Evolutionary conservation across 495 filamentous ascomycete genomes (phyloP), one percentile per base, ranked within the genome.

Genomic region (Chaetomium tenue): DNA sequence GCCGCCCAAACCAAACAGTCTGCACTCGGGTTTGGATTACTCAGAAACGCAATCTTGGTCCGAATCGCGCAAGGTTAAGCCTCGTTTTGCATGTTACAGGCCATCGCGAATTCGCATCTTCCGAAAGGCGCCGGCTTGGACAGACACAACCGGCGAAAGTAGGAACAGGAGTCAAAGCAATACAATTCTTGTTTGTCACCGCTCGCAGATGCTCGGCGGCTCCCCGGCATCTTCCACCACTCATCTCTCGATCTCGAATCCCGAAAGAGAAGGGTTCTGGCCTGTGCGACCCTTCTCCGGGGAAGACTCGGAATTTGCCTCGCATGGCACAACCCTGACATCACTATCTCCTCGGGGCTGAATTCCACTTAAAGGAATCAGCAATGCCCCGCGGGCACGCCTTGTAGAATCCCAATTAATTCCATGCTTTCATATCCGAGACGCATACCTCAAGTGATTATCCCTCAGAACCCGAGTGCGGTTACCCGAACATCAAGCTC

Each of bases 241-340:
- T 26, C 28, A 30, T n/a, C 50, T 20, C 30, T 16, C 40, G 47
- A 58, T 3, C 39, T 26, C 46, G 58, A 58, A 60, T n/a, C 39
- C 48, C 48, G 7, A 60, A 44, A 55, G 16, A 25, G 51, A 56
- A 61, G 47, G 30, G 60, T 62, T 50, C 16, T 61, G 60, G 61
- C 23, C 44, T 47, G 62, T 61, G 66, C 60, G 16, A n/a, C 15
- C 2, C 30, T 0, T n/a, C 16, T 20, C 46, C 66, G 66, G 66
- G 52, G 61, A 65, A 62, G 51, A 40, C 61, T 70, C 68, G 68
- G 68, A 44, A 52, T 58, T 60, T 64, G 39, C 26, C 50, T 51
- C 55, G 15, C 22, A 20, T 15, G 18, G 9, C 22, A 50, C 33
- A 8, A 8, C 25, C 20, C 39, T 67, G 65, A 67, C 60, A 63